These are phyloP conservation scores for Micractinium sp. DNA, from an alignment of 139 green algal species.

Conservation along the genomic window DNA sequence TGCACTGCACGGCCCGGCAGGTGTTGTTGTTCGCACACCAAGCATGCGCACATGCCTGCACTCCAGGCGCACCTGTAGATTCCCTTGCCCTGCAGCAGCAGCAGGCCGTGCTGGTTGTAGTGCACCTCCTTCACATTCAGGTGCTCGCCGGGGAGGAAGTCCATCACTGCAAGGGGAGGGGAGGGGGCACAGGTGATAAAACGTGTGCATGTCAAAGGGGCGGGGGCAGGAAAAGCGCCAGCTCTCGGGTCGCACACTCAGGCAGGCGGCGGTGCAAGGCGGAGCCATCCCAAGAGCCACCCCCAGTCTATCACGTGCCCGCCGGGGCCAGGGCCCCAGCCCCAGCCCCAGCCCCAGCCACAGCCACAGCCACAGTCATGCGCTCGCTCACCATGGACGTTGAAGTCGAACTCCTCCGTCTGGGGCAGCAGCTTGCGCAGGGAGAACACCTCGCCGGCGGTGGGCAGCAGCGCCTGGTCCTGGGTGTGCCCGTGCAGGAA, in stretches of 20 bases:
- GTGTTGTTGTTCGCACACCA: no score
- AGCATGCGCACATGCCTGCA: not conserved
- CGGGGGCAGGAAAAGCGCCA: no score
- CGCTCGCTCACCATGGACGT: conserved; percentile 89
- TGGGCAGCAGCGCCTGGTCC: conserved; percentile 67
- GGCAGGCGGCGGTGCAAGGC: no score
- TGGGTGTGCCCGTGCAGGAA: conserved; percentile 68
- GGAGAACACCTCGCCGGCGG: conserved; percentile 84
- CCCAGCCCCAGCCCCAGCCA: no score
- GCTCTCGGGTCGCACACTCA: no score
- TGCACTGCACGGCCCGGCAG: no score
- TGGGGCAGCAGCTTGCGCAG: conserved; percentile 93
- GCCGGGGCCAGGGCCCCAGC: no score
- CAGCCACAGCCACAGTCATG: no score
- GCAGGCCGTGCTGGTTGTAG: conserved; percentile 97
- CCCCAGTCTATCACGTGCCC: no score
- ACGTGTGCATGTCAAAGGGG: no score
- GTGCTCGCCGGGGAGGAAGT: conserved; percentile 86
- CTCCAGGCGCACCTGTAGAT: conserved; percentile 76
- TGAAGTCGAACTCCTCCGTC: conserved; percentile 92
- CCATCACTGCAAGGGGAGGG: conserved; percentile 68
- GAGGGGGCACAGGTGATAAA: no score
- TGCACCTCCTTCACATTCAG: conserved; percentile 94
- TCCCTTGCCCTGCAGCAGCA: conserved; percentile 91
- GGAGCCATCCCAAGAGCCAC: no score